A percentile compares a stretch with the other conserved stretches of the same genome.
phyloP scores from a whole-genome alignment of 1,284 basidiomycete species.

The Vanrija humicola region DNA sequence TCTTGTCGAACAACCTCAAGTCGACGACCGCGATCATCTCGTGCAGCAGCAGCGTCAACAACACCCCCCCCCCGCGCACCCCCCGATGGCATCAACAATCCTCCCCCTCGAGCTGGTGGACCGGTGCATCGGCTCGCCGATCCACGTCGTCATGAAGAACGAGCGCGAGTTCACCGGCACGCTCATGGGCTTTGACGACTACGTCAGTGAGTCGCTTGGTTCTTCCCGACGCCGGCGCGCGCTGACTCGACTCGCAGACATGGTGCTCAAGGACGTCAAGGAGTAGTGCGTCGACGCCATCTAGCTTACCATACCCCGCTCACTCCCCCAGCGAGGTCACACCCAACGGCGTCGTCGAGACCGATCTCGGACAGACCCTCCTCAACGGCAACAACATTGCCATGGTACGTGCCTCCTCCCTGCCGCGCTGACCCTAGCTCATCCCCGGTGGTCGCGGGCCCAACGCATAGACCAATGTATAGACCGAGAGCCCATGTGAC shows the following conservation, averaged over 20 bases:
- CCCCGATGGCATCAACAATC: conserved; percentile 61
- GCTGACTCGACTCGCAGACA: conserved; percentile 59
- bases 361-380: conserved; percentile 80
- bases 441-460: background rate
- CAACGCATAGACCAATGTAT: conserved; percentile 3
- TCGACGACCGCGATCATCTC: too few relatives aligned
- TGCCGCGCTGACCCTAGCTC: background rate
- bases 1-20: too few relatives aligned
- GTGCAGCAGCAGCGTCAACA: background rate
- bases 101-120: conserved; percentile 77
- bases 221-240: background rate
- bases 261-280: conserved; percentile 95
- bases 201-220: conserved; percentile 74
- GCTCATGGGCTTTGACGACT: conserved; percentile 95
- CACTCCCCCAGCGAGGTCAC: conserved; percentile 67
- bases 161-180: conserved; percentile 96
- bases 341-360: conserved; percentile 74
- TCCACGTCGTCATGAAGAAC: conserved; percentile 96
- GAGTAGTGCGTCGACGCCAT: conserved; percentile 68
- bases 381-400: conserved; percentile 98
- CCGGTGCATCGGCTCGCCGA: conserved; percentile 86
- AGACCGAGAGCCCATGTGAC: background rate
- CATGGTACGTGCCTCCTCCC: conserved; percentile 61
- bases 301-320: background rate
- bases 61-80: background rate